Base-by-base conservation (phyloP, 768 basidiomycete species). In the Hygrocybe coccinea region DNA sequence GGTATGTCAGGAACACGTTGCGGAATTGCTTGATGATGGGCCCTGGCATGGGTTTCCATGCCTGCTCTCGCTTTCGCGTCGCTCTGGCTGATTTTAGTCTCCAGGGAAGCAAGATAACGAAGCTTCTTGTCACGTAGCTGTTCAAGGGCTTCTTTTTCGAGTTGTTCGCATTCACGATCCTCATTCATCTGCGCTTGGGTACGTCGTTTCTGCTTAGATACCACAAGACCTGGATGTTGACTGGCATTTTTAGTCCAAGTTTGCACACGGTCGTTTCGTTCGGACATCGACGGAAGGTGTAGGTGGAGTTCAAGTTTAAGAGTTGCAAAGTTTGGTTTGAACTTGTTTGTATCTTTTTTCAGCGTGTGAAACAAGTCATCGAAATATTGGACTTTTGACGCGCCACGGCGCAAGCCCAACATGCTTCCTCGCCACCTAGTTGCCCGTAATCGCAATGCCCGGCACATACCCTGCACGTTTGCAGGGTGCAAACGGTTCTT, bases 101-200 rank as follows among this genome's bases (percentile, higher is more conserved):
- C 45, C 6, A 47, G 45, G 12, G 19, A 3, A 2, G 24, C 45
- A 47, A 47, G n/a, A 25, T 14, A 3, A 25, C 24, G 45, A 3
- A 47, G 24, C 45, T 47, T 47, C 5, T 3, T 25, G 3, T 25
- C 19, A 14, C 14, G 45, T 25, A 21, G 15, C 24, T 25, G 12
- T 47, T 21, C 45, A 6, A 21, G 24, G 3, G 5, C 45, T 47
- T 47, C 24, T 14, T 25, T 47, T 47, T 25, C n/a, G 12, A 14
- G 12, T 47, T 19, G n/a, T 47, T 47, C 14, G 24, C 24, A 5
- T 21, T 47, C 24, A 14, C n/a, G 45, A 14, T 21, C 45, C 12
- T 47, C 45, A 21, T 47, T 25, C 45, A 47, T 47, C 24, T 47
- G 45, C 6, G 45, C n/a, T 25, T 47, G 45, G n/a, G 45, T 47